Evolutionary conservation across 2,329 filamentous ascomycete species (phyloP).

Genomic region (Hypoxylon sp.): DNA sequence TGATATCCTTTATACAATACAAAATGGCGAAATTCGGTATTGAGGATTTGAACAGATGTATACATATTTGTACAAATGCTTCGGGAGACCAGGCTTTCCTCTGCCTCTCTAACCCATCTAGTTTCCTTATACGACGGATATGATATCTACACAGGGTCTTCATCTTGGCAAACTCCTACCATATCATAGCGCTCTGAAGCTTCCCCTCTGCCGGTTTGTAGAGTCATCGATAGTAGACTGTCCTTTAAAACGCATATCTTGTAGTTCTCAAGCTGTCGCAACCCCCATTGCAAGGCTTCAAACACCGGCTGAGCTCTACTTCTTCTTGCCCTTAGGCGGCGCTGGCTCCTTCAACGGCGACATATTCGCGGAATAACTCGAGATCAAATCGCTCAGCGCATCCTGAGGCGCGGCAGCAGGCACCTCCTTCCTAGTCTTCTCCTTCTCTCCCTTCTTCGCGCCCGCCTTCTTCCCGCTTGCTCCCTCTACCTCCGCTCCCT

Average conservation of each 20-base stretch:
- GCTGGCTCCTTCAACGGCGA: slow-evolving; percentile 56
- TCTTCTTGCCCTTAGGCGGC: slow-evolving; percentile 47
- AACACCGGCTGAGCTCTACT: slow-evolving; percentile 2
- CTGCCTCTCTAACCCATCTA: slow-evolving; percentile 20
- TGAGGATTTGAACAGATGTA: slow-evolving; percentile 42
- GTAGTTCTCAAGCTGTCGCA: background rate
- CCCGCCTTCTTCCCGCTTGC: slow-evolving; percentile 51
- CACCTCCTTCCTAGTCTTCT: slow-evolving; percentile 35
- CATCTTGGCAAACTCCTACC: background rate
- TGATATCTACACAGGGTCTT: slow-evolving; percentile 15
- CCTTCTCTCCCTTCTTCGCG: slow-evolving; percentile 39
- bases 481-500: slow-evolving; percentile 37
- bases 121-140: slow-evolving; percentile 6
- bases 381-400: slow-evolving; percentile 66
- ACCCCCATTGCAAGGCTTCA: background rate
- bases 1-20: slow-evolving; percentile 39
- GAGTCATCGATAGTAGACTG: background rate
- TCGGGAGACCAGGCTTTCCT: slow-evolving; percentile 29
- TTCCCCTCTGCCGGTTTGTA: background rate
- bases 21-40: slow-evolving; percentile 21
- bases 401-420: slow-evolving; percentile 48
- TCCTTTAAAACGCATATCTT: slow-evolving; percentile 3
- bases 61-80: slow-evolving; percentile 54
- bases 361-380: slow-evolving; percentile 62
- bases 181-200: background rate